Conservation (phyloP, 2,329 filamentous ascomycete genomes). For the Macroventuria anomochaeta region DNA sequence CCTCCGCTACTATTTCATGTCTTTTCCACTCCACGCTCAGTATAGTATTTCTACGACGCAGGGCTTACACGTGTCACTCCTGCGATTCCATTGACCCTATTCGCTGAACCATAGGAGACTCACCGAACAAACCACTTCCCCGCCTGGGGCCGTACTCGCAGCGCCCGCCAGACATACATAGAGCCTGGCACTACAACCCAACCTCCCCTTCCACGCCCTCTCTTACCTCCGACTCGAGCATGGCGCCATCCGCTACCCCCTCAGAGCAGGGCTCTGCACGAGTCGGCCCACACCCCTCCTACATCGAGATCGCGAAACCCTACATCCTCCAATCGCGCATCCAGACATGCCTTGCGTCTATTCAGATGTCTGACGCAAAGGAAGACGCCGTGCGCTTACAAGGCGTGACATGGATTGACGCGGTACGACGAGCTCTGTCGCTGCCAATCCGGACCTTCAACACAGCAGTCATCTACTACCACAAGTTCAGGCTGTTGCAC, state of each 20-base stretch:
- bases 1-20: background rate
- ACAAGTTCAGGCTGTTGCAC: slow-evolving; percentile 88
- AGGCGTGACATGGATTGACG: slow-evolving; percentile 88
- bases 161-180: slow-evolving; percentile 1
- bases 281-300: slow-evolving; percentile 65
- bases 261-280: slow-evolving; percentile 33
- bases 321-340: slow-evolving; percentile 85
- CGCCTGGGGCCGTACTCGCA: slow-evolving; percentile 12
- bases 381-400: slow-evolving; percentile 84
- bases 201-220: background rate
- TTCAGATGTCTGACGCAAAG: slow-evolving; percentile 74
- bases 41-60: slow-evolving; percentile 1
- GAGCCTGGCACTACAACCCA: background rate
- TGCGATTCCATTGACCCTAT: background rate
- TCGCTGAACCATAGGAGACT: slow-evolving; percentile 10
- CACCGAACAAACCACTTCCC: slow-evolving; percentile 10
- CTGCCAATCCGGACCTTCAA: slow-evolving; percentile 90
- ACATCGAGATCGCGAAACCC: slow-evolving; percentile 70
- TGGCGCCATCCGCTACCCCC: slow-evolving; percentile 42
- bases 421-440: slow-evolving; percentile 77
- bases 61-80: background rate
- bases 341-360: slow-evolving; percentile 72
- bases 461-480: slow-evolving; percentile 90
- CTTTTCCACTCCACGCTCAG: background rate
- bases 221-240: slow-evolving; percentile 16